Evolutionary conservation across 805 yeast genomes (phyloP), one percentile per base, ranked within the genome.

Genomic region (Candida namnaoensis): DNA sequence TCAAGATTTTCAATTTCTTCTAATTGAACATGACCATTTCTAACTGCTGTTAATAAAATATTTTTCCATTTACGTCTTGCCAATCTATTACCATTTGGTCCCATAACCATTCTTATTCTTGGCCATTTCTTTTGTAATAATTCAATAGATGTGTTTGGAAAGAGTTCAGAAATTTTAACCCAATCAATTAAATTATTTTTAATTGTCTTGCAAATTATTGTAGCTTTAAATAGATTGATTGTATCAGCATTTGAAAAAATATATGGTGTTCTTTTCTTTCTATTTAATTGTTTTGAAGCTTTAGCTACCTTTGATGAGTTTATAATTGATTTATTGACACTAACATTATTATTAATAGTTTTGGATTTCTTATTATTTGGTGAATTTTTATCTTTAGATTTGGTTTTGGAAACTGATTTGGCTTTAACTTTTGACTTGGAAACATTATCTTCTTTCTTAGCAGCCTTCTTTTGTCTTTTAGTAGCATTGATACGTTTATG

Each of bases 101-200:
- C 93, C 34, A 81, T 75, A 71, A 45, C 73, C 69, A 50, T 66
- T 36, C 86, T 69, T 8, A 84, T 69, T 15, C 74, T 66, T 2
- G 82, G 76, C 96, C 96, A 90, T 44, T 75, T 79, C 39, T 76
- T 74, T 47, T 70, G 71, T 26, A 82, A 60, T 10, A 69, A 64
- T 8, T 69, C 74, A 2, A 72, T 62, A 0, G 66, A 57, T 26
- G 63, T 53, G 14, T 58, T 70, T 5, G 62, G 67, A 38, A 84
- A 72, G 6, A 76, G 56, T 0, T 52, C 53, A 0, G 82, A 68
- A 7, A 88, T 78, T 32, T 68, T 59, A 0, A 69, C 71, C 83
- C 95, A 88, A 44, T 78, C 80, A 34, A 85, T 81, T 7, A 63
- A 60, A 13, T 76, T 76, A 36, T 74, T 69, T 14, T 60, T 68